Percentiles rank a stretch among this genome's conserved stretches.
Evolutionary conservation across 352 stramenopile genomes (phyloP).

Genomic region (Phytophthora europaea): DNA sequence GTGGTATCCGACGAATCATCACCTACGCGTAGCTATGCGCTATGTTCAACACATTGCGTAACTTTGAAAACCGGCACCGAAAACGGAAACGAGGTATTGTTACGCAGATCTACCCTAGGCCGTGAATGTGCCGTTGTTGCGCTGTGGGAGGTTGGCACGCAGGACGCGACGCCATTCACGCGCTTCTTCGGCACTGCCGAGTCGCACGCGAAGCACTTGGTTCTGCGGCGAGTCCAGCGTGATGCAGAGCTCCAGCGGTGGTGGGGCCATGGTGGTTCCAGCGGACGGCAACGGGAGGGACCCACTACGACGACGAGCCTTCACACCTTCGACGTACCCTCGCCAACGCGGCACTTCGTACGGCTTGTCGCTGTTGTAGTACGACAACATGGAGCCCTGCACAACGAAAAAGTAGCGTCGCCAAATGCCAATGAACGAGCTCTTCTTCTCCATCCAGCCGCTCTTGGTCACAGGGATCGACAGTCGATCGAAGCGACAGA

Average conservation of each 20-base stretch:
- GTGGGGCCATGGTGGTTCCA: constrained; percentile 21
- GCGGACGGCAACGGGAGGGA: constrained; percentile 20
- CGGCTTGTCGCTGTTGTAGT: constrained; percentile 80
- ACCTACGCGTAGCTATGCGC: background rate
- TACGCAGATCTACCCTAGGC: constrained; percentile 23
- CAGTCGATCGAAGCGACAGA: constrained; percentile 66
- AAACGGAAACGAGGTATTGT: constrained; percentile 12
- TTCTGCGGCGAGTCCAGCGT: constrained; percentile 40
- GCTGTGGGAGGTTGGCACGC: constrained; percentile 25
- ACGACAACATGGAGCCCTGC: constrained; percentile 76
- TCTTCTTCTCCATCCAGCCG: constrained; percentile 77
- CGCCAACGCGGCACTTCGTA: constrained; percentile 73
- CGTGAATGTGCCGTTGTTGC: constrained; percentile 24
- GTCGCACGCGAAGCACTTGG: constrained; percentile 38
- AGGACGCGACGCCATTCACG: constrained; percentile 49
- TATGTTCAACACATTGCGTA: no score
- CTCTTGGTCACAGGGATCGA: constrained; percentile 69
- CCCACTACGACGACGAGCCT: constrained; percentile 35
- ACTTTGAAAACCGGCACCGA: background rate
- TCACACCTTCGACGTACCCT: constrained; percentile 68
- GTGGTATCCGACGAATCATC: background rate
- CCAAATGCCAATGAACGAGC: constrained; percentile 67
- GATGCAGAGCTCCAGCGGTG: constrained; percentile 43
- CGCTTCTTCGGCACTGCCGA: constrained; percentile 40
- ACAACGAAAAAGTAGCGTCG: constrained; percentile 82